phyloP scores from a whole-genome alignment of 2,329 filamentous ascomycete species.

The Pseudocercospora macadamiae region DNA sequence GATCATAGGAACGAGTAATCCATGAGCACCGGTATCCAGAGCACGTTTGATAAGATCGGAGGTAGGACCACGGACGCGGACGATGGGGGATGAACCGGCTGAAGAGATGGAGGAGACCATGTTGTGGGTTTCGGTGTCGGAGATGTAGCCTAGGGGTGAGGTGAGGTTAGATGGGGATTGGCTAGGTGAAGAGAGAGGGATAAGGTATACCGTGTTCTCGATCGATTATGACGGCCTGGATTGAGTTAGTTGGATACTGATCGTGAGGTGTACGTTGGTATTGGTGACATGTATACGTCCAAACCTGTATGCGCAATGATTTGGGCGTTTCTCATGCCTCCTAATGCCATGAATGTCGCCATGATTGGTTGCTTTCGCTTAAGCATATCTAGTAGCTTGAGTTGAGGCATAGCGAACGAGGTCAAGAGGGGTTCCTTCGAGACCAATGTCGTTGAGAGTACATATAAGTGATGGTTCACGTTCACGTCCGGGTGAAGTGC shows the following conservation, averaged over 20 bases:
- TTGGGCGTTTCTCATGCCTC: constrained; percentile 53
- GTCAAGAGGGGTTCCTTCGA: no score
- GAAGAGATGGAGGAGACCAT: constrained; percentile 51
- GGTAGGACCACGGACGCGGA: constrained; percentile 57
- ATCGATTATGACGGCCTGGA: neutral
- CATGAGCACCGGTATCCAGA: constrained; percentile 59
- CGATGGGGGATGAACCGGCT: constrained; percentile 44
- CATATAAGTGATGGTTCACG: no score
- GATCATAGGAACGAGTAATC: constrained; percentile 57
- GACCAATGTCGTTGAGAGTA: no score
- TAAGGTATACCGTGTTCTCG: neutral
- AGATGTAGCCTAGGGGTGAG: constrained; percentile 49
- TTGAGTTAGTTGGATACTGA: neutral
- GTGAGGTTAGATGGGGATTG: neutral
- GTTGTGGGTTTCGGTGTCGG: constrained; percentile 58
- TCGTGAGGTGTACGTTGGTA: no score
- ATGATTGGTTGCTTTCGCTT: neutral
- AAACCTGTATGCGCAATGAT: constrained; percentile 64
- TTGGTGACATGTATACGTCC: no score
- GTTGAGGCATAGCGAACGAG: no score
- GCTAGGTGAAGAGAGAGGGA: neutral
- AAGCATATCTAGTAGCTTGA: constrained; percentile 11
- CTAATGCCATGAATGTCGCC: constrained; percentile 49
- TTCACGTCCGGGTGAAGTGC: no score
- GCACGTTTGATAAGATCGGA: constrained; percentile 62